Evolutionary conservation across 352 stramenopile genomes (phyloP).

Genomic region (Phytophthora citrophthora): DNA sequence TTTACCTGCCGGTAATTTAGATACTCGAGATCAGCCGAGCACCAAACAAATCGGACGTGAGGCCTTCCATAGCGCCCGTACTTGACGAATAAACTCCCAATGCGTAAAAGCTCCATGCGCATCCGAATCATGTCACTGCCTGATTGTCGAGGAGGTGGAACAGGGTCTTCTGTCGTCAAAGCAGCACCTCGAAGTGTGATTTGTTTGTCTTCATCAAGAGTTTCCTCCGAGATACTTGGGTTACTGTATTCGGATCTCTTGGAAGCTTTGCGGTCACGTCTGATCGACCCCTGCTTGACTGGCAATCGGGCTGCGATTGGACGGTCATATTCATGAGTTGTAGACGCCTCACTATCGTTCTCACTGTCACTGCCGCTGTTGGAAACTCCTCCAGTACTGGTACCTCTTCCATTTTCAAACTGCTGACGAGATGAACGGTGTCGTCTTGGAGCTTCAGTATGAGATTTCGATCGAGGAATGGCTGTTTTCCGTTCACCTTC

Average conservation of each 20-base stretch:
- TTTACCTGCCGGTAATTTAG: constrained; percentile 74
- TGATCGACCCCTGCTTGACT: background rate
- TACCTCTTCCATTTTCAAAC: constrained; percentile 15
- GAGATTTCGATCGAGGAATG: constrained; percentile 39
- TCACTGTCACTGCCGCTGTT: constrained; percentile 49
- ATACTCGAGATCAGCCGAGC: constrained; percentile 74
- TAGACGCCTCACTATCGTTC: constrained; percentile 54
- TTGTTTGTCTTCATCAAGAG: constrained; percentile 9
- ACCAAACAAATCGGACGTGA: constrained; percentile 85
- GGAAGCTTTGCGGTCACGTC: constrained; percentile 2
- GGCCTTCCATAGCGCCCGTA: constrained; percentile 78
- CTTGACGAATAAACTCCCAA: constrained; percentile 80
- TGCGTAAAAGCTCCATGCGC: constrained; percentile 75
- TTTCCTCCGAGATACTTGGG: constrained; percentile 18
- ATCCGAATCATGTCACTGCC: constrained; percentile 67
- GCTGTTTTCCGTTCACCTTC: constrained; percentile 9
- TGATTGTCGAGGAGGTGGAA: constrained; percentile 24
- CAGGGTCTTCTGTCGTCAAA: constrained; percentile 7
- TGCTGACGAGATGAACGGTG: constrained; percentile 9
- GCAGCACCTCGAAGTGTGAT: constrained; percentile 14
- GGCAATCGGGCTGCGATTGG: constrained; percentile 11
- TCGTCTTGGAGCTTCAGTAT: constrained; percentile 27
- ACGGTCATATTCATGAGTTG: constrained; percentile 30
- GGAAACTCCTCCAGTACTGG: constrained; percentile 17
- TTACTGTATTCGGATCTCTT: constrained; percentile 28